Base-by-base conservation (phyloP, 73 alveolate species). In the Paramecium sonneborni region DNA sequence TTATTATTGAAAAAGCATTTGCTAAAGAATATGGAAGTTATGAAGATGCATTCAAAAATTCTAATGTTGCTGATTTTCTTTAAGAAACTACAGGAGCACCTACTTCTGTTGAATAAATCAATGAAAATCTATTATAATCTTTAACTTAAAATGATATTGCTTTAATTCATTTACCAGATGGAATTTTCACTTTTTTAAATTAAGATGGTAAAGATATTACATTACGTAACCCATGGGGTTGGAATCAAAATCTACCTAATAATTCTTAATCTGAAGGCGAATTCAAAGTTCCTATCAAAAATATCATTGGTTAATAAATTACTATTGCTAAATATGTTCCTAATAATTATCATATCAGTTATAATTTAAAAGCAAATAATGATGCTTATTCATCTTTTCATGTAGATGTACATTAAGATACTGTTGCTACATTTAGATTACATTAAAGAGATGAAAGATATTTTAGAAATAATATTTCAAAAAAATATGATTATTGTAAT, bases 11-110 rank as follows among this genome's bases (percentile, higher is more conserved):
- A 10, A 74, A 74, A 23, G 87, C 67, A 74, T 74, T 74, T 37
- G 87, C 87, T 6, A 74, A 74, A 10, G 87, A 34, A 74, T 74
- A 74, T 39, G 87, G 87, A 34, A 74, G 87, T 74, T 74, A 74
- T 35, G 24, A 74, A 11, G 87, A 74, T 37, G 58, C 58, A 21
- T 28, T 20, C 20, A 37, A 37, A 12, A 39, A 0, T 21, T 15
- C 56, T 74, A 37, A 43, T 1, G 48, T 74, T 2, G 28, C 62
- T n/a, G 58, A 74, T 74, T 74, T 74, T 74, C 34, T 74, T 10
- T 28, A 28, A 37, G 56, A 34, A 34, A 37, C 44, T 0, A 74
- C 87, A 37, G 87, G 87, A 74, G 87, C 87, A 34, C 87, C 87
- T 34, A 37, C 35, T 28, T 1, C 4, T 35, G 57, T 23, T 34